These are phyloP conservation scores for Lablab purpureus DNA, from an alignment of 306 rosid species.

Conservation along the genomic window DNA sequence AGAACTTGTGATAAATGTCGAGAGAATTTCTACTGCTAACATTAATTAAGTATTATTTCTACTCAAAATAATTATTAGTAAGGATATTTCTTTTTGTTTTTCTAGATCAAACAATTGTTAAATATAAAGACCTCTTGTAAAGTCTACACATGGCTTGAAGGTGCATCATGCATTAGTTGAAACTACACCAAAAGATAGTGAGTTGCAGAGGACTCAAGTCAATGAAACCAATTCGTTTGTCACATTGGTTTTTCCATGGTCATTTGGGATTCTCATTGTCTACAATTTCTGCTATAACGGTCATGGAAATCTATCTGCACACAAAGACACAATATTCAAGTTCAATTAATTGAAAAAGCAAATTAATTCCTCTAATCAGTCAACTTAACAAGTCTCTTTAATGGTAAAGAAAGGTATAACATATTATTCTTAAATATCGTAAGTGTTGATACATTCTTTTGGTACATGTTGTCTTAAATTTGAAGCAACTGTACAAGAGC, in stretches of 20 bases:
- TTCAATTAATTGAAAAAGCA: not conserved
- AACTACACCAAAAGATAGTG: too few species aligned
- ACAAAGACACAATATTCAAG: not conserved
- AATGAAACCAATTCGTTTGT: not conserved
- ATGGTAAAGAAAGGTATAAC: not conserved
- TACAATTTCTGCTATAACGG: not conserved
- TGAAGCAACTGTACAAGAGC: not conserved
- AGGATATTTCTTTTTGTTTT: not conserved
- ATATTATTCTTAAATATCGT: not conserved
- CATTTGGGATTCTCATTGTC: not conserved
- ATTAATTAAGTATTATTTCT: not conserved
- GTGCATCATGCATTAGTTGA: not conserved
- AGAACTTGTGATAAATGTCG: too few species aligned
- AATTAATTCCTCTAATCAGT: not conserved
- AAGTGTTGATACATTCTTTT: not conserved
- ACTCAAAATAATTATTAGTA: not conserved
- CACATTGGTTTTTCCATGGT: not conserved
- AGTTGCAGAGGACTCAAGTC: not conserved
- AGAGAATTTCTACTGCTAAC: not conserved
- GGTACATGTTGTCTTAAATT: not conserved
- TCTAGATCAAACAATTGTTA: not conserved
- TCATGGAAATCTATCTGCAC: not conserved
- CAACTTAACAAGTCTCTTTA: not conserved
- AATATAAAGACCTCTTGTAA: too few species aligned
- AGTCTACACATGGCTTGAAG: conserved; percentile 1